Evolutionary conservation across 257 asterid species (phyloP), one percentile per base, ranked within the genome.

Genomic region (Primulina tabacum): DNA sequence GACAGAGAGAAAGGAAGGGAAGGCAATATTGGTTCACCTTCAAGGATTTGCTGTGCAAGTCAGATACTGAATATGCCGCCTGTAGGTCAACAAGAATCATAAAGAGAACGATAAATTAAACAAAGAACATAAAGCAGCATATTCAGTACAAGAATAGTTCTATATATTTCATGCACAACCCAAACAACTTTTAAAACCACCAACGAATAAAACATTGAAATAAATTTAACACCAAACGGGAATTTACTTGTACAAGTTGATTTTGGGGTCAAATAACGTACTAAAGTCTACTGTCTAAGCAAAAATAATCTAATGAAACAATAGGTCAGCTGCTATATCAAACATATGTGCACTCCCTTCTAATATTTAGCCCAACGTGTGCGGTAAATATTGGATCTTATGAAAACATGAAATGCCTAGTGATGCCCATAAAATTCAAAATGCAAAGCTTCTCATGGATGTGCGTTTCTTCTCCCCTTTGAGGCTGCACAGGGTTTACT

Each of bases 61-160:
- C 50, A 38, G 2, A 10, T 38, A 38, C 50, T 9, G 16, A 38
- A 38, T 38, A 8, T 38, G 40, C 8, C 7, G 40, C 40, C 10
- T 35, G 7, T 35, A 8, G 50, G 2, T 38, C 3, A 8, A 38
- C 50, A 38, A 9, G 50, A 8, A 38, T 38, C 50, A 38, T 8
- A 38, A 38, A 2, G 16, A 8, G 16, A 38, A 38, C 14, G 12
- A 10, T 14, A 8, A 38, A 10, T 38, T 8, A 2, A 38, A 38
- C 53, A 43, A 43, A 43, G 11, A 11, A 43, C 53, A 43, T 12
- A 43, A 43, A 47, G 92, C 88, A 40, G 97, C 96, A 38, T 10
- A 38, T 38, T 38, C 0, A 10, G 53, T 43, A 11, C 53, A 12
- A 43, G n/a, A 43, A 43, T 2, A 10, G n/a, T 5, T 43, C 5